phyloP scores from a whole-genome alignment of 305 asterid species.

The Solanum aculeatissimum region DNA sequence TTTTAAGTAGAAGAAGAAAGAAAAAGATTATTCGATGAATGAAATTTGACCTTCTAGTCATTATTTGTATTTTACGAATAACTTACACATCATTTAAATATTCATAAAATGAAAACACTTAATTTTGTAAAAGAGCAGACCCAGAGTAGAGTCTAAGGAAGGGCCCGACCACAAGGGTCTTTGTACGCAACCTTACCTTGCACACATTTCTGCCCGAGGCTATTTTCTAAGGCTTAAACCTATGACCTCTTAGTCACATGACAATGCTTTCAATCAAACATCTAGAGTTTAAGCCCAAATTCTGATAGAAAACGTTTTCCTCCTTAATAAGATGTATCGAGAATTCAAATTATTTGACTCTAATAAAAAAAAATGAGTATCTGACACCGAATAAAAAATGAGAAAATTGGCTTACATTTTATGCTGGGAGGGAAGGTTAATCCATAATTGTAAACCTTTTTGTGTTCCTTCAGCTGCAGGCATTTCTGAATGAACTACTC shows the following conservation, averaged over 20 bases:
- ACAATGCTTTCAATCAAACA: too few relatives aligned
- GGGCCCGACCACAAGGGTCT: too few relatives aligned
- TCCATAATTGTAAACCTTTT: constrained; percentile 80
- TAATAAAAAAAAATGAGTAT: neutral
- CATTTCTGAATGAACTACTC: constrained; percentile 89
- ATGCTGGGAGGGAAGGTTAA: constrained; percentile 53
- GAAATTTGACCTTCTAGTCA: neutral
- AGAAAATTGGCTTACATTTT: constrained; percentile 40
- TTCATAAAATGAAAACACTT: neutral
- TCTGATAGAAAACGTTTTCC: neutral
- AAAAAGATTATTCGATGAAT: too few relatives aligned
- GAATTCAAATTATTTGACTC: too few relatives aligned
- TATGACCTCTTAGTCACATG: too few relatives aligned
- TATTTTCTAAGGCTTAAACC: too few relatives aligned
- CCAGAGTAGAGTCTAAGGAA: too few relatives aligned
- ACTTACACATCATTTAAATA: neutral
- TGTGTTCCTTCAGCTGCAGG: constrained; percentile 66
- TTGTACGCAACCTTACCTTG: too few relatives aligned
- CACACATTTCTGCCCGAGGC: too few relatives aligned
- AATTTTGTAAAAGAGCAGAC: too few relatives aligned
- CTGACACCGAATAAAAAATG: neutral
- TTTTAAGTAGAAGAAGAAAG: neutral
- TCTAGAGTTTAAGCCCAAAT: neutral
- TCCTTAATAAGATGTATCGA: neutral
- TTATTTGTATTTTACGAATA: neutral